Base-by-base conservation (phyloP, 805 yeast species). In the Starmerella sirachaensis region DNA sequence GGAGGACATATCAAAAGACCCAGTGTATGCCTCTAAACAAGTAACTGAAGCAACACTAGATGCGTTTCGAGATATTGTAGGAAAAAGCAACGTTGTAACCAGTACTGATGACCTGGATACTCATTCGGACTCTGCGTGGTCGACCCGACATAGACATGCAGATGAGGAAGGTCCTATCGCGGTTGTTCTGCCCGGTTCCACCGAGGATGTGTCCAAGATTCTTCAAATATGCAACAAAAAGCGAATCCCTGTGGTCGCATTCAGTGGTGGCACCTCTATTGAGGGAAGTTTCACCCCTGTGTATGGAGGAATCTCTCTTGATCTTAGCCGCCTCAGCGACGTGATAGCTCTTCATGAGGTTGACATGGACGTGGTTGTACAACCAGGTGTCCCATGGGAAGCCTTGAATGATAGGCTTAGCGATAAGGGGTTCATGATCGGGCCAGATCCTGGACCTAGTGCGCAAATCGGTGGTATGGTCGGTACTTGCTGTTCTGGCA, bases 371-470 rank as follows among this genome's bases (percentile, higher is more conserved):
- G 71, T 72, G 18, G 78, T 74, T 2, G 85, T 82, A 3, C 88
- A 82, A 59, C 81, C 93, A 2, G 84, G 81, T 19, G 75, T 42
- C 3, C 34, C 37, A 5, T 42, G 46, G 46, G 46, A 42, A 20
- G 37, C n/a, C 5, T 23, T 42, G 42, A 77, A 75, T 46, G 84
- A 76, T 23, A 67, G 61, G 45, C 61, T 82, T 45, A 57, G 53
- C 16, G 69, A 64, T 13, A 53, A 68, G 41, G 74, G 72, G 2
- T 63, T 80, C 32, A 63, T 75, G 63, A 78, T 81, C 54, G 91
- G 88, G 1, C 85, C 91, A 5, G 93, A 82, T 56, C 91, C 93
- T 1, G 93, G 93, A n/a, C 82, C 86, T 45, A 88, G 91, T 18
- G 94, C 93, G 2, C 64, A 76, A 40, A 73, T 82, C 43, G 91